Percentiles rank a stretch among this genome's conserved stretches.
phyloP scores from a whole-genome alignment of 371 early-diverging fungal genomes.

The Lichtheimia ornata region DNA sequence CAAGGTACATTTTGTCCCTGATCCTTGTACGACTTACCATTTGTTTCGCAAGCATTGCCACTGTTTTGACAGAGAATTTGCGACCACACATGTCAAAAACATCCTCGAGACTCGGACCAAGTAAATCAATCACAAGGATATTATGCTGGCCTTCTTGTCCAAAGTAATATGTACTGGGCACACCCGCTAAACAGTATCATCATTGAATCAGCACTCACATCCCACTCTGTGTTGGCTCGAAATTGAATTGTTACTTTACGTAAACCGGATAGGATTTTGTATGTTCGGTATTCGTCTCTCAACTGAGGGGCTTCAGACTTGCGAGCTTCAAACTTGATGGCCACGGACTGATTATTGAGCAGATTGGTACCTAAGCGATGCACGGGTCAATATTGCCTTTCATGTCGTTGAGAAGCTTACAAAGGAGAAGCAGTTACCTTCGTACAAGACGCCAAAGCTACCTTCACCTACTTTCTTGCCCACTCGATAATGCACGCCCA shows the following conservation, averaged over 20 bases:
- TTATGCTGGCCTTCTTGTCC: slow-evolving; percentile 96
- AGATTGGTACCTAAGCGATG: slow-evolving; percentile 44
- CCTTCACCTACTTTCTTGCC: slow-evolving; percentile 97
- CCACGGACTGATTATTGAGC: slow-evolving; percentile 73
- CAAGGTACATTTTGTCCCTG: background rate
- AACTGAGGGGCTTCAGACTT: slow-evolving; percentile 89
- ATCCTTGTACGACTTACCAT: slow-evolving; percentile 65
- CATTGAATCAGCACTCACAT: background rate
- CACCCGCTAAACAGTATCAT: slow-evolving; percentile 62
- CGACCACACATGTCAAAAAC: slow-evolving; percentile 94
- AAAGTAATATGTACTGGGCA: slow-evolving; percentile 92
- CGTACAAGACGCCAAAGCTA: slow-evolving; percentile 95
- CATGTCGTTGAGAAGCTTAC: too few relatives aligned
- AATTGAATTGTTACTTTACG: slow-evolving; percentile 62
- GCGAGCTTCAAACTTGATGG: slow-evolving; percentile 86
- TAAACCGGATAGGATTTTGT: slow-evolving; percentile 71
- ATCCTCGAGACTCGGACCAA: slow-evolving; percentile 97
- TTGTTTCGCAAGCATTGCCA: slow-evolving; percentile 95
- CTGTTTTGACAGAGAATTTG: slow-evolving; percentile 90
- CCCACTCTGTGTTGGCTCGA: slow-evolving; percentile 45
- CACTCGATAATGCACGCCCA: slow-evolving; percentile 93
- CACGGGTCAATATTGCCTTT: background rate
- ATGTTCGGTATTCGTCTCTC: slow-evolving; percentile 84
- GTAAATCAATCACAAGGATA: slow-evolving; percentile 94
- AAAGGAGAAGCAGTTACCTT: slow-evolving; percentile 64